Conservation (phyloP, 768 basidiomycete genomes). For the Trametes cubensis region DNA sequence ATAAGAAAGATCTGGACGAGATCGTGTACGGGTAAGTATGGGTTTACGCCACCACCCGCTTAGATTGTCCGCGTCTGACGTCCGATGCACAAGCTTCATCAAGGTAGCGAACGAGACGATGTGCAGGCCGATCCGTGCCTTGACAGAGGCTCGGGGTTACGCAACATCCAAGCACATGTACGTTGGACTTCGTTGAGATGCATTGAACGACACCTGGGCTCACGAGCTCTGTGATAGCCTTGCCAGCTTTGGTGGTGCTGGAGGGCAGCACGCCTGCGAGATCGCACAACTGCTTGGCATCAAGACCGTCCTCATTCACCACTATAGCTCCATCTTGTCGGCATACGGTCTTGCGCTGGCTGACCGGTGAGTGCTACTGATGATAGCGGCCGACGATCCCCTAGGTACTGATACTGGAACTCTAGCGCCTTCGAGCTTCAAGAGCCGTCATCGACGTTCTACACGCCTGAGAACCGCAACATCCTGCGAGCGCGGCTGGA, state of each 20-base stretch:
- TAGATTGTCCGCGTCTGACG: background rate
- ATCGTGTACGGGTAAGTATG: conserved; percentile 76
- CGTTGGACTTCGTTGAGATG: conserved; percentile 18
- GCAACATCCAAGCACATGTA: conserved; percentile 77
- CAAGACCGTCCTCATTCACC: conserved; percentile 83
- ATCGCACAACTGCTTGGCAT: conserved; percentile 87
- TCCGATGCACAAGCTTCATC: conserved; percentile 67
- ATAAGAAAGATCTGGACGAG: conserved; percentile 72
- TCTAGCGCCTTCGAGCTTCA: conserved; percentile 83
- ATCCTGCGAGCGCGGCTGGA: conserved; percentile 71
- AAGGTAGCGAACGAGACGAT: conserved; percentile 97
- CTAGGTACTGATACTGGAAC: background rate
- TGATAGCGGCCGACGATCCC: background rate
- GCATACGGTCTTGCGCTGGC: conserved; percentile 94
- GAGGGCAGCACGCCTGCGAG: conserved; percentile 92
- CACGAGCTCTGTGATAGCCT: conserved; percentile 46
- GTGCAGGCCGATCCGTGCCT: conserved; percentile 87
- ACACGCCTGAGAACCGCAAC: conserved; percentile 57
- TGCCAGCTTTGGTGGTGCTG: conserved; percentile 88
- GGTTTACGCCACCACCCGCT: background rate
- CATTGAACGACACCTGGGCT: conserved; percentile 8
- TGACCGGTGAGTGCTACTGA: conserved; percentile 52
- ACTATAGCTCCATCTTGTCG: conserved; percentile 90
- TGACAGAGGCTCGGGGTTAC: conserved; percentile 89
- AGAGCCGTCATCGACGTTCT: conserved; percentile 86